Percentiles rank a stretch among this genome's conserved stretches.
Evolutionary conservation across 2,329 filamentous ascomycete genomes (phyloP).

Genomic region (Helotiales sp.): DNA sequence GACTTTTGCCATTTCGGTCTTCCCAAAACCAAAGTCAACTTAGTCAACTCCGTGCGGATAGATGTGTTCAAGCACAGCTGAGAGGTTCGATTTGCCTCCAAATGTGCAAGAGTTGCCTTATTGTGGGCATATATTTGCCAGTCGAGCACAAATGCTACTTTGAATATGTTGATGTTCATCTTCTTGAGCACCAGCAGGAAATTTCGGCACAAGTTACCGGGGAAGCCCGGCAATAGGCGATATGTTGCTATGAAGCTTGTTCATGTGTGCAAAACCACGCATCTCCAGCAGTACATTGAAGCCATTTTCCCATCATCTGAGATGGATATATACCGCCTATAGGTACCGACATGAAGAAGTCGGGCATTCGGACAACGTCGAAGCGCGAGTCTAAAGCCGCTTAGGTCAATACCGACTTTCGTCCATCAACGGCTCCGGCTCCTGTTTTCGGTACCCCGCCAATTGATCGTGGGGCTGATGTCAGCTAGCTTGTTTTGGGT

Average conservation of each 20-base stretch:
- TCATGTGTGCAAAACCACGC: no score
- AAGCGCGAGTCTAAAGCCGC: no score
- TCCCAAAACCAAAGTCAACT: neutral
- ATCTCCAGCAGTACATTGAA: no score
- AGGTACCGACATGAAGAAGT: no score
- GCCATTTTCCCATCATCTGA: no score
- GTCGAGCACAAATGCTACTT: neutral
- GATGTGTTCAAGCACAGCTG: neutral
- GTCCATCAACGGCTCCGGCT: neutral
- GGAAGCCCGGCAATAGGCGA: neutral
- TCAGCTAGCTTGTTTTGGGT: neutral
- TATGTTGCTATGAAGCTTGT: no score
- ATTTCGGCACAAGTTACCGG: neutral
- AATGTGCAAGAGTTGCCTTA: neutral
- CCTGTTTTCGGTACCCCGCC: neutral
- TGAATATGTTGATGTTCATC: neutral
- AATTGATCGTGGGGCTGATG: neutral
- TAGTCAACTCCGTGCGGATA: neutral
- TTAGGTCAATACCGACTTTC: no score
- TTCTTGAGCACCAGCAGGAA: no score
- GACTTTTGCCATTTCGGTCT: slow-evolving; percentile 49
- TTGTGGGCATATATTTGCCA: neutral
- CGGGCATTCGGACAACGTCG: no score
- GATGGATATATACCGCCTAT: no score
- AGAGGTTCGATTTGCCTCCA: neutral